Base-by-base conservation (phyloP, 1,139 yeast genomes). In the Wickerhamomyces sp. region DNA sequence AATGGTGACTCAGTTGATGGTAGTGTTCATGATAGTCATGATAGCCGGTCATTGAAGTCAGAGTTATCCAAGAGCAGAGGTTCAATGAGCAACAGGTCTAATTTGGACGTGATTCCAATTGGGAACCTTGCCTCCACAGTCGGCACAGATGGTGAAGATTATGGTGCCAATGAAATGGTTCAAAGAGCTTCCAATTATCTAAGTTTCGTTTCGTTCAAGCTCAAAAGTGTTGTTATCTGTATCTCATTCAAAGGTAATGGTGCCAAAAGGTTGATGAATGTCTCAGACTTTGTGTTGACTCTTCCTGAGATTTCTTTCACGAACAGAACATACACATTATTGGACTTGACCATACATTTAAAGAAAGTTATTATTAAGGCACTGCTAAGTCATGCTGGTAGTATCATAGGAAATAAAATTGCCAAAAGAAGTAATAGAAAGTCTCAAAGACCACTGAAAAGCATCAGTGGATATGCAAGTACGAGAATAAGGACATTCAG, bases 211-310 rank as follows among this genome's bases (percentile, higher is more conserved):
- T 65, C 72, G 10, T 66, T 84, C 51, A 66, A 62, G 26, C 57
- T 83, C 18, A 68, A 70, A 44, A 70, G 78, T 11, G 69, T 78
- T 35, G 63, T 71, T 2, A 59, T 84, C 27, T 71, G 72, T 63
- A 72, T 84, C 27, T 81, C 89, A 5, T 75, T 81, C 49, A 76
- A 74, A 53, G 79, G 84, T 41, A 71, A 69, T 41, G 89, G 90
- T 0, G 69, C 75, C 35, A 71, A 69, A 57, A 67, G 83, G 49
- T 57, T 82, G 47, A 71, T 81, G 45, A 84, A 84, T 58, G 89
- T 84, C 5, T 73, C 78, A 34, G 73, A 79, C 54, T 79, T 84
- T 51, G 65, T 71, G 14, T 65, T 84, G 40, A 67, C 68, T 29
- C 62, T 84, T 47, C 90, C 89, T 0, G 72, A 69, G 29, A 65